Evolutionary conservation across 805 yeast genomes (phyloP).

Genomic region (Lachancea nothofagi): DNA sequence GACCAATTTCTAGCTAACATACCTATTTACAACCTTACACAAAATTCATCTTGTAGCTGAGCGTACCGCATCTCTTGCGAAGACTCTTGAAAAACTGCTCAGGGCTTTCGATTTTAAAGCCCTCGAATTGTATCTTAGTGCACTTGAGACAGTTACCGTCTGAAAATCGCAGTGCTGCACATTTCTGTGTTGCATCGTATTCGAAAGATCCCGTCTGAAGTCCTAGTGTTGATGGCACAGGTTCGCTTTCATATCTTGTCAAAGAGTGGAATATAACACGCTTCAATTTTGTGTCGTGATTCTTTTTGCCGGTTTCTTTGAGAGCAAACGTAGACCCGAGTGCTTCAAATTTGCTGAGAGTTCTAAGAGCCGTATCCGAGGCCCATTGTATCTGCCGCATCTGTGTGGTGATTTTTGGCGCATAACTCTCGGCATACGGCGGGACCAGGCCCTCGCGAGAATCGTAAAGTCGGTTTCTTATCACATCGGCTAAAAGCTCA

Average conservation of each 20-base stretch:
- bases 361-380: constrained; percentile 31
- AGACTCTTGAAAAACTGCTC: constrained; percentile 40
- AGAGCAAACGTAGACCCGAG: constrained; percentile 53
- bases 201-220: constrained; percentile 30
- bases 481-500: constrained; percentile 39
- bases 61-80: constrained; percentile 38
- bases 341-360: constrained; percentile 43
- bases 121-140: constrained; percentile 47
- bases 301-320: constrained; percentile 34
- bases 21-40: background rate
- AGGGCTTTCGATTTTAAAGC: constrained; percentile 43
- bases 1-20: background rate
- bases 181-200: constrained; percentile 16
- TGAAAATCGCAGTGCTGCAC: constrained; percentile 38
- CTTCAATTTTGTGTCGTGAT: constrained; percentile 31
- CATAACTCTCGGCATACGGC: constrained; percentile 35
- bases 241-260: constrained; percentile 2
- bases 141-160: constrained; percentile 39
- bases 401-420: constrained; percentile 46
- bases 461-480: constrained; percentile 33
- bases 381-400: constrained; percentile 48
- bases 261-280: constrained; percentile 48
- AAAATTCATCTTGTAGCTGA: background rate
- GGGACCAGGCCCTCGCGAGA: background rate
- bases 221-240: constrained; percentile 9